Evolutionary conservation across 148 eudicot genomes (phyloP), one percentile per base, ranked within the genome.

Genomic region (Vaccinium corymbosum): DNA sequence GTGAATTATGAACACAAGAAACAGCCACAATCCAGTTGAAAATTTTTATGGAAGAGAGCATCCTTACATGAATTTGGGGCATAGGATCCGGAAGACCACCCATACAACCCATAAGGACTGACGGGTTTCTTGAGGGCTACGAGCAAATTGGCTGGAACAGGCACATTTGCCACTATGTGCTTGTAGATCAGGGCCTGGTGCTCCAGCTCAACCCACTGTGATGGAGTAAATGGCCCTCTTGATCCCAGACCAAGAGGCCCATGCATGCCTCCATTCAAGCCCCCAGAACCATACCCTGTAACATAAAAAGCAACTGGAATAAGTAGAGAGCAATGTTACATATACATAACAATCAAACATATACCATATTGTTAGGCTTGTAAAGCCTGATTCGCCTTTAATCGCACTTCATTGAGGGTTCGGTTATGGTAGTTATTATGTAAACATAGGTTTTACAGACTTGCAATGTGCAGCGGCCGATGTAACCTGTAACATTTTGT

Each of bases 141-240:
- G n/a, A 94, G 95, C 75, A 95, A 89, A 83, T 90, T 86, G 78
- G 95, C 84, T 35, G 98, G 98, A 83, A 95, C 90, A 70, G 98
- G 95, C 66, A 93, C 91, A 88, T 92, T 93, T 1, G 98, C 94
- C 81, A 89, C 89, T 20, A 95, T 17, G 90, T 93, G 91, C 87
- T 95, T 95, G 85, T 93, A 95, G 76, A 94, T 93, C 89, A 94
- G 87, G 38, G 98, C 98, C 85, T 95, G 98, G 84, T 92, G 94
- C 86, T 95, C 96, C 81, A 95, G 87, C 89, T 95, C 98, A 80
- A 89, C 87, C 96, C 98, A 94, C 80, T 95, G 98, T 13, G 98
- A 93, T 80, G 97, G 94, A 55, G 95, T 91, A 77, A 95, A 94
- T 82, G 95, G 90, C 76, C 98, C 95, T 88, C 84, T 89, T 48